Conservation (phyloP, 345 rosid species). For the Durio zibethinus region DNA sequence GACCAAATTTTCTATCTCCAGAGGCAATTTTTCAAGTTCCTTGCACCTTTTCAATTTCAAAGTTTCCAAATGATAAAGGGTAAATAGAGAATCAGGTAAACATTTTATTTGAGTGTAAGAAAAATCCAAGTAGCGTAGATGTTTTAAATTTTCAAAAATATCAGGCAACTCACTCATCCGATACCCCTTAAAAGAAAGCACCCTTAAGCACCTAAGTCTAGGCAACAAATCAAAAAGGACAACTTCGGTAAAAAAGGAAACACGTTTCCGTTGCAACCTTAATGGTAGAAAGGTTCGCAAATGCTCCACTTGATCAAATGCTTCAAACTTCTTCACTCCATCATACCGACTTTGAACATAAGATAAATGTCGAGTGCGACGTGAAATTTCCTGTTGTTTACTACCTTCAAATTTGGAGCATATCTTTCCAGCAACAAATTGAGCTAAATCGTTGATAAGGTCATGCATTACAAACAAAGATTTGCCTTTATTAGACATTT, state of each 20-base stretch:
- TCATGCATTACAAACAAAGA: constrained; percentile 32
- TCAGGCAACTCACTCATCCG: constrained; percentile 19
- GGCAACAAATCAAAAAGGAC: too few species aligned
- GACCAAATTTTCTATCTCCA: background rate
- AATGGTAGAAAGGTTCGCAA: constrained; percentile 40
- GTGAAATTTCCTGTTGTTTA: background rate
- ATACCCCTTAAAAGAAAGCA: constrained; percentile 33
- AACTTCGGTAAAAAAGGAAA: background rate
- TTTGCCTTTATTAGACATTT: background rate
- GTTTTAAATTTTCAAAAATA: constrained; percentile 31
- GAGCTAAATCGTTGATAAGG: constrained; percentile 42
- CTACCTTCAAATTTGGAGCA: background rate
- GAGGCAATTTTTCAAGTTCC: background rate
- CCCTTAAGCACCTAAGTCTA: constrained; percentile 23
- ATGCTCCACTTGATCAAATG: constrained; percentile 27
- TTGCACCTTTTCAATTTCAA: constrained; percentile 4
- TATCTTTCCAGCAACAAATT: constrained; percentile 27
- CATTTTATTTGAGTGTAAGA: constrained; percentile 27
- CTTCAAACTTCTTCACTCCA: constrained; percentile 19
- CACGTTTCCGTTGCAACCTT: constrained; percentile 18
- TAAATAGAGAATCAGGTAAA: constrained; percentile 32
- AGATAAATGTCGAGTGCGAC: background rate
- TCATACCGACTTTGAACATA: background rate
- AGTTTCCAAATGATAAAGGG: constrained; percentile 16
- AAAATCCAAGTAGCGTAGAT: constrained; percentile 35